phyloP scores from a whole-genome alignment of 2,329 filamentous ascomycete genomes.

The Metarhizium robertsii region DNA sequence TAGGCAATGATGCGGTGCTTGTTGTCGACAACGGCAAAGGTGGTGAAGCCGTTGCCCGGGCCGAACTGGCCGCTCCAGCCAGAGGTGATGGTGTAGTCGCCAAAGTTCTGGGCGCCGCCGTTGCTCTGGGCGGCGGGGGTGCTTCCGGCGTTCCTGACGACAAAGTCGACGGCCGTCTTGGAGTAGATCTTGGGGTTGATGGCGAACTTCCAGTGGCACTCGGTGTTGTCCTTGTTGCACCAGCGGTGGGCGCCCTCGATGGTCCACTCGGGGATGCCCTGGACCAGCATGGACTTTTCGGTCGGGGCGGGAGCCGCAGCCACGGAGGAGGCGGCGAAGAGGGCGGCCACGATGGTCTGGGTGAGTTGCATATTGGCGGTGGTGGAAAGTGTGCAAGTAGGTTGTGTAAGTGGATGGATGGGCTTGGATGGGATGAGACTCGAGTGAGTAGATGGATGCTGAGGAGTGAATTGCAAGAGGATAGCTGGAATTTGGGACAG shows the following conservation, averaged over 20 bases:
- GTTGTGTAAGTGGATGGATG: not conserved
- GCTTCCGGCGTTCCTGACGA: constrained; percentile 20
- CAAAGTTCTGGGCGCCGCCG: constrained; percentile 29
- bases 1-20: constrained; percentile 35
- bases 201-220: constrained; percentile 34
- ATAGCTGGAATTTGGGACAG: too few relatives aligned
- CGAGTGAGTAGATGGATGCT: too few relatives aligned
- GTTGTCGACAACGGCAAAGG: constrained; percentile 38
- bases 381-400: not conserved
- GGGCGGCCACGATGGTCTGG: constrained; percentile 25
- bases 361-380: constrained; percentile 32
- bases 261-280: constrained; percentile 28
- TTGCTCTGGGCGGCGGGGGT: not conserved
- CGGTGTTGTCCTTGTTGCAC: constrained; percentile 28
- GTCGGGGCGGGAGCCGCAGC: constrained; percentile 24
- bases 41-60: constrained; percentile 42
- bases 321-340: constrained; percentile 25
- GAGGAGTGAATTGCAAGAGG: too few relatives aligned
- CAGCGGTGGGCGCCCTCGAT: constrained; percentile 29
- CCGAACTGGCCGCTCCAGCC: constrained; percentile 50
- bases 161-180: constrained; percentile 27
- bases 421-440: not conserved
- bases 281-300: constrained; percentile 30
- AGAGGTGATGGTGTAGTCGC: constrained; percentile 39
- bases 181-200: constrained; percentile 21